Base-by-base conservation (phyloP, 2,329 filamentous ascomycete genomes). In the Cryoendolithus antarcticus region DNA sequence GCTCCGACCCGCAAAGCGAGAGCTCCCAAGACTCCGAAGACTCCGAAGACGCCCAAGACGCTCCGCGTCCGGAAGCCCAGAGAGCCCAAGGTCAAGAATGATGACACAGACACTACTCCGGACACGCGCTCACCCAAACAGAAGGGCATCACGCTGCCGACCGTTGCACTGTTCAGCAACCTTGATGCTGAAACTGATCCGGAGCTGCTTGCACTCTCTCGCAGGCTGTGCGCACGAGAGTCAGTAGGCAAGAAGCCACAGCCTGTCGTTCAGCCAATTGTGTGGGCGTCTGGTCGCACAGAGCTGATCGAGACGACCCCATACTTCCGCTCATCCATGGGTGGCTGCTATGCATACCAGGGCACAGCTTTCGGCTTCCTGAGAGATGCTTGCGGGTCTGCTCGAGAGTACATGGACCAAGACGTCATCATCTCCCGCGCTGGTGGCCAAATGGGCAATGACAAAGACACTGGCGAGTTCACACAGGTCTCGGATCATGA, bases 371-470 rank as follows among this genome's bases (percentile, higher is more conserved):
- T 64, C 32, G 75, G 72, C 0, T 71, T 80, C 42, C 62, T 84
- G 19, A 63, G 80, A 11, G 75, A 82, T 48, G 65, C 63, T 0
- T 66, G 71, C 34, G 71, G 71, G 2, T 44, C 58, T 1, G 49
- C 44, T 35, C 64, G 75, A 3, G 77, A 82, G 40, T 67, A 73
- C 35, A 69, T 82, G 11, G 69, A 71, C 28, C 63, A 67, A 1
- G 70, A 81, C 38, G 63, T 83, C 2, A 64, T 84, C 28, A 77
- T 86, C 35, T 71, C 75, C 3, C 66, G 74, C 39, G 62, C 77
- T 12, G 75, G 76, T 7, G 77, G 77, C 9, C 68, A 71, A 1
- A 66, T 69, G 42, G 50, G 54, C 5, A 60, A 62, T 40, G 64
- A 74, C 49, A 59, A 63, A 4, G 57, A 59, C 2, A 56, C 55